Conservation (phyloP, 225 moss, liverwort and hornwort genomes). For the Climacium dendroides region DNA sequence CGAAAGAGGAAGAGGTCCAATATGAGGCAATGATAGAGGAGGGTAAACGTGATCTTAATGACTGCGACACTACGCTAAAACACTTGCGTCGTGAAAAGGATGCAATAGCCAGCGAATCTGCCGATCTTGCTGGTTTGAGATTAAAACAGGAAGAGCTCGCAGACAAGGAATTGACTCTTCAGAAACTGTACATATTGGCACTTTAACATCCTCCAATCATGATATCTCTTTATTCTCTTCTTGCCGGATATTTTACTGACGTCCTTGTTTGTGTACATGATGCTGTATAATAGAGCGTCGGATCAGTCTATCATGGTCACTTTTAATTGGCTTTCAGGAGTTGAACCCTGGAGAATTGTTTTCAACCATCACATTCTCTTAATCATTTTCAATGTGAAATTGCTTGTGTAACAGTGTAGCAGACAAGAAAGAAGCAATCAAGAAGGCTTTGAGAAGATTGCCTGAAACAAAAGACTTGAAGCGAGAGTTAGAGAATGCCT, state of each 20-base stretch:
- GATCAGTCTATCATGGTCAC: neutral
- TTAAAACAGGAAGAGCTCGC: constrained; percentile 68
- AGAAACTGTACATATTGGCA: constrained; percentile 40
- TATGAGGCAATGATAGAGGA: constrained; percentile 54
- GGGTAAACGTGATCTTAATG: constrained; percentile 34
- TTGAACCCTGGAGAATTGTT: neutral
- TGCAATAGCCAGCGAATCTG: constrained; percentile 61
- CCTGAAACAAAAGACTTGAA: constrained; percentile 62
- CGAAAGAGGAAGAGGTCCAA: constrained; percentile 22
- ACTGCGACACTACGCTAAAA: constrained; percentile 55
- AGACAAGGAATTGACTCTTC: constrained; percentile 54
- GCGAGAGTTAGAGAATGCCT: constrained; percentile 52
- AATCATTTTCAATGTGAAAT: neutral
- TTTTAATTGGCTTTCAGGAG: neutral
- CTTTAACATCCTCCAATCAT: neutral
- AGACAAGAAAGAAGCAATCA: constrained; percentile 45
- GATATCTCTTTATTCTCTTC: neutral
- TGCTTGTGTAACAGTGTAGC: constrained; percentile 35
- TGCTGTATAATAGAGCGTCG: neutral
- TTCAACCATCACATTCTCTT: neutral
- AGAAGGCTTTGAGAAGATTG: constrained; percentile 53
- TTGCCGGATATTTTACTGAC: neutral
- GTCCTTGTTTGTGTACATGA: neutral
- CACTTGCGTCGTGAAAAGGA: constrained; percentile 81
- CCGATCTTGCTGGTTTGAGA: constrained; percentile 60